These are phyloP conservation scores for Dysphania ambrosioides DNA, from an alignment of 148 eudicot genomes.

Conservation along the genomic window DNA sequence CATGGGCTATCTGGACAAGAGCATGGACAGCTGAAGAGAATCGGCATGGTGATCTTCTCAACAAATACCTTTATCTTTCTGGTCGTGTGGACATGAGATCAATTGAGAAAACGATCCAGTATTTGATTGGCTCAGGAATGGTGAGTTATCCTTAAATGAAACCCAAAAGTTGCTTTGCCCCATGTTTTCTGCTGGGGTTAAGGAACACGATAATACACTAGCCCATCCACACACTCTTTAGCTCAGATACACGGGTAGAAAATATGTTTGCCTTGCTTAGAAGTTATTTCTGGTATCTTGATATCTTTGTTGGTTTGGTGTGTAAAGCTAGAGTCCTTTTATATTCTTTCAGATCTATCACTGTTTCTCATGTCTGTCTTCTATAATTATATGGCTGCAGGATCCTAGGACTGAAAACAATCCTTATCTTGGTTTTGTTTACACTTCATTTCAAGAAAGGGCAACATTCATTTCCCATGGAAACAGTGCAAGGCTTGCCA, in stretches of 20 bases:
- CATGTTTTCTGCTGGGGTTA: background rate
- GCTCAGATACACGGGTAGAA: too few species aligned
- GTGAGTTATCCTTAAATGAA: constrained; percentile 29
- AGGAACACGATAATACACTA: background rate
- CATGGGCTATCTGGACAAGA: constrained; percentile 64
- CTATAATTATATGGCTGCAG: constrained; percentile 25
- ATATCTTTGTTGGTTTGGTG: background rate
- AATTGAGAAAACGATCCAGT: constrained; percentile 56
- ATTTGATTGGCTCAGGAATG: constrained; percentile 63
- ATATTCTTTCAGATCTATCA: background rate
- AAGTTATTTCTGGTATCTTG: background rate
- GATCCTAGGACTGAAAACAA: constrained; percentile 55
- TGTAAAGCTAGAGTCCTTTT: background rate
- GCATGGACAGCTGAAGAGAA: constrained; percentile 74
- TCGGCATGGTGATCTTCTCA: constrained; percentile 65
- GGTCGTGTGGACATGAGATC: constrained; percentile 63
- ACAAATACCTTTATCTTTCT: constrained; percentile 51
- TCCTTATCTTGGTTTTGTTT: constrained; percentile 62
- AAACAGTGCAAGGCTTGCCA: constrained; percentile 59
- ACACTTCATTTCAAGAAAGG: constrained; percentile 70
- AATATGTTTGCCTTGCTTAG: background rate
- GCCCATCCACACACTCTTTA: background rate
- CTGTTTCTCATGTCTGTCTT: background rate
- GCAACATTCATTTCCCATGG: constrained; percentile 68
- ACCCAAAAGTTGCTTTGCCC: background rate